Base-by-base conservation (phyloP, 805 yeast species). In the Metschnikowia reukaufii region DNA sequence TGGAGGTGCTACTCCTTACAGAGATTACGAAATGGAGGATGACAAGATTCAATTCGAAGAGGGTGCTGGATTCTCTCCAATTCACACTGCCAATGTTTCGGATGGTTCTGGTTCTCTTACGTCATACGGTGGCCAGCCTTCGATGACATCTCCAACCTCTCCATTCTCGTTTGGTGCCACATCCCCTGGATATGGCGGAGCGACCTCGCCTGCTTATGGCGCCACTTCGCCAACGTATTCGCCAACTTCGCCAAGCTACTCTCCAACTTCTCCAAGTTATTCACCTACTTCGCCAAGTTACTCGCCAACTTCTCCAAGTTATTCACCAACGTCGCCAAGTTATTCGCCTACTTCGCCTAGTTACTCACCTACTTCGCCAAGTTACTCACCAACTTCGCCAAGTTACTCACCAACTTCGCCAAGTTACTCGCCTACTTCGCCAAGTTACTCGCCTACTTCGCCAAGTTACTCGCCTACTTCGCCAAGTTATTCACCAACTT, bases 1-100 rank as follows among this genome's bases (percentile, higher is more conserved):
- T 43, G 97, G 97, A 54, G 86, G 92, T 47, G 92, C 94, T 34
- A 90, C 99, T 40, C 97, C 97, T 39, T 91, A 91, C 68, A 88
- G 86, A 61, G 78, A 73, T 29, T 87, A 79, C 49, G 78, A 82
- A 45, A 68, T 70, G 74, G 74, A 71, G 51, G 86, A 83, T 60
- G 81, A 84, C 50, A 83, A 83, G 61, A 72, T 77, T 53, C 77
- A 77, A 52, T 76, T 68, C 48, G 84, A 81, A 53, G 91, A 84
- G 57, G 89, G 86, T 54, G 82, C 85, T 30, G 88, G 88, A 59
- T 94, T 94, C 76, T 94, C 99, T 40, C 99, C 99, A 46, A 76
- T 94, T 65, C 94, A 90, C 51, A 82, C 96, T 27, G 96, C 97
- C 56, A 79, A 84, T 44, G 78, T 79, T 37, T 90, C 86, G 48